Percentiles rank a stretch among this genome's conserved stretches.
Evolutionary conservation across 164 flowering plant species (phyloP).

Genomic region (Houttuynia cordata): DNA sequence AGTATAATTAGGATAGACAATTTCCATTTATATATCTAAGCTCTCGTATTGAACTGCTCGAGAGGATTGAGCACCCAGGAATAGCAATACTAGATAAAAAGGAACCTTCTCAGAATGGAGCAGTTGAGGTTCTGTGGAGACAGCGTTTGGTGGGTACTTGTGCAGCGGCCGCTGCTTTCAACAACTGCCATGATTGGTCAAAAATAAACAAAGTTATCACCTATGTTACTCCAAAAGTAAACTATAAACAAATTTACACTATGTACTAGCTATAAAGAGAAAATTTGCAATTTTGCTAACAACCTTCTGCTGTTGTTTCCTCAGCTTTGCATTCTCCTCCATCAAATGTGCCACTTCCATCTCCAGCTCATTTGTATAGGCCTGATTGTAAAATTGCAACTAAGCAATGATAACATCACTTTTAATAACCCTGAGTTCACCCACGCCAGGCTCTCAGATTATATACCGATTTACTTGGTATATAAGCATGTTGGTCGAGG

Average conservation of each 20-base stretch:
- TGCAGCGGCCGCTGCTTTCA: constrained; percentile 2
- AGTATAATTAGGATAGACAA: too few species aligned
- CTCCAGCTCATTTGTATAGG: constrained; percentile 55
- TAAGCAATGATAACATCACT: neutral
- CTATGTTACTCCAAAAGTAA: too few species aligned
- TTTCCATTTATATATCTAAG: too few species aligned
- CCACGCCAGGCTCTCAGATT: too few species aligned
- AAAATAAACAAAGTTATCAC: too few species aligned
- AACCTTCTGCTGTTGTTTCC: constrained; percentile 19
- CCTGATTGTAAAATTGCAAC: constrained; percentile 27
- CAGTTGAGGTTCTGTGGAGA: constrained; percentile 36
- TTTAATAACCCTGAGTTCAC: neutral
- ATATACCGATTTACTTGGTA: too few species aligned
- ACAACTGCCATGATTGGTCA: too few species aligned
- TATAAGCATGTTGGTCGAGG: too few species aligned
- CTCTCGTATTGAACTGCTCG: too few species aligned
- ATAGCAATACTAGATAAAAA: too few species aligned
- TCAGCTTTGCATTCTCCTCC: constrained; percentile 56
- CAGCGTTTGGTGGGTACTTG: constrained; percentile 25
- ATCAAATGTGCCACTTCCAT: constrained; percentile 31
- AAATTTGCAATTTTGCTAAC: neutral
- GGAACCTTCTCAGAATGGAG: constrained; percentile 38
- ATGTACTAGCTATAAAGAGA: neutral
- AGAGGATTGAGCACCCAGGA: too few species aligned
- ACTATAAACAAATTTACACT: too few species aligned